Base-by-base conservation (phyloP, 495 filamentous ascomycete species). In the Xylaria cubensis region DNA sequence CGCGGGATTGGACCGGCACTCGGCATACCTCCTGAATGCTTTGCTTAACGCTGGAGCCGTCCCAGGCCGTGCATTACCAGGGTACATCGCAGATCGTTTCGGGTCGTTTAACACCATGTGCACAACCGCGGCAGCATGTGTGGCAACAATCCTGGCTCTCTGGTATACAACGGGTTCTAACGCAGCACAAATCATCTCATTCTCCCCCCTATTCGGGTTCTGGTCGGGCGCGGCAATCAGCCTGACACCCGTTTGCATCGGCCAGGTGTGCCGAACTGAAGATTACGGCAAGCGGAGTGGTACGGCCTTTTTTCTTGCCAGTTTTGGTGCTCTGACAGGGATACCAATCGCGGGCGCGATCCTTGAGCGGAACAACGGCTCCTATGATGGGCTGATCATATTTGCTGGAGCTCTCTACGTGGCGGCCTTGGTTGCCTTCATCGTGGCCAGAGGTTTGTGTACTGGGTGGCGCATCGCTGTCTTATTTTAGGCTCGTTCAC, bases 301-400 rank as follows among this genome's bases (percentile, higher is more conserved):
- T 19, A 96, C 94, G 2, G 91, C 91, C 70, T 96, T 97, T 81
- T 96, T 94, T 74, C 86, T 97, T 42, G 95, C 95, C 39, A 93
- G 92, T 72, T 94, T 98, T 80, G 94, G 94, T 0, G 93, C 92
- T 8, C 83, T 98, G 44, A 96, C 92, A 26, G 94, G 94, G 29
- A 89, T 97, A 29, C 95, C 95, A 0, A 97, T 98, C 73, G 95
- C 92, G 0, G 95, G 95, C 19, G 86, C 90, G 46, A 87, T 95
- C 44, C 73, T 94, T 44, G 81, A 85, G 21, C 76, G 84, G 62
- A 76, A 75, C 2, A 44, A 69, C 32, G 74, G 65, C 2, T 87
- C 90, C 8, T 82, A 87, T 69, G 90, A 88, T 82, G 90, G 88
- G 3, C 79, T 94, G 26, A 92, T 94, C 71, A 56, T 71, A 26